Evolutionary conservation across 2,329 filamentous ascomycete species (phyloP), one percentile per base, ranked within the genome.

Genomic region (Colletotrichum limetticola): DNA sequence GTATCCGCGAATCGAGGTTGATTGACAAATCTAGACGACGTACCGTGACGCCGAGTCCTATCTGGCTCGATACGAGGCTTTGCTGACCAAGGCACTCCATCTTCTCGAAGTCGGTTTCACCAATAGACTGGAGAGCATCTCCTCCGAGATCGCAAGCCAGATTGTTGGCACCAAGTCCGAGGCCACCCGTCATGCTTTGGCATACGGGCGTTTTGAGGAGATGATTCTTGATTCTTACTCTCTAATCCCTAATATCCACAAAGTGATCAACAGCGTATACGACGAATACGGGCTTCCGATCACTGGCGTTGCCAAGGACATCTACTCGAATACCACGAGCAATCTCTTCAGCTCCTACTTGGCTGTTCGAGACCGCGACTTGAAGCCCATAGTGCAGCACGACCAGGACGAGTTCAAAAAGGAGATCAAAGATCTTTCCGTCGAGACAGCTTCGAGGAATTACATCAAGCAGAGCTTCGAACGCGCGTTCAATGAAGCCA

Each of bases 31-130:
- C 22, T 77, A 95, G 93, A 90, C 94, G 9, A 91, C 91, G 8
- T 97, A 98, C 80, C 93, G 94, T 75, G 96, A 98, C 81, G 92
- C 95, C 3, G 92, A 95, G 74, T 91, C 93, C 2, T 98, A 98
- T 81, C 90, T 95, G 56, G 95, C 96, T 7, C 91, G 95, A 72
- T 98, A 98, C 81, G 91, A 94, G 73, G 88, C 97, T 0, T 88
- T 98, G 14, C 88, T 98, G 16, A 90, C 90, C 32, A 91, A 91
- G 76, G 88, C 90, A 0, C 83, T 92, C 11, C 90, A 91, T 77
- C 82, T 92, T 14, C 84, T 92, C 6, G 90, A 91, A 74, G 86
- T 90, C 30, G 89, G 86, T 30, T 89, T 90, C 78, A 87, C 83
- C 9, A 84, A 81, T 30, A 86, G 85, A 11, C 80, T 90, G 28